Percentiles rank a stretch among this genome's conserved stretches.
Evolutionary conservation across 1,284 basidiomycete species (phyloP).

Genomic region (Pholiota adiposa): DNA sequence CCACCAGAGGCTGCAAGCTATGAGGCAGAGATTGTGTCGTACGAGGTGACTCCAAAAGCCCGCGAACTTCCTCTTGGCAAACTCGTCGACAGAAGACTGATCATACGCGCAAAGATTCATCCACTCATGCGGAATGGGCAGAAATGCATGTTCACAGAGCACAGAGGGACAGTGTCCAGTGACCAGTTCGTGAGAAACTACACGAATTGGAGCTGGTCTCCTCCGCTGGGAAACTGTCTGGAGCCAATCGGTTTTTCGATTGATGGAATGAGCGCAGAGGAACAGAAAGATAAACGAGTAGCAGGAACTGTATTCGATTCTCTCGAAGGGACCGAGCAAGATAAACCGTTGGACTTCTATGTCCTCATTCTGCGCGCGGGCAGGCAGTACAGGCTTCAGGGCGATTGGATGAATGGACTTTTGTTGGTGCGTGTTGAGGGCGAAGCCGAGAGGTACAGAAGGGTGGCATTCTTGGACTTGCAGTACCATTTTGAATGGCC

Average conservation of each 20-base stretch:
- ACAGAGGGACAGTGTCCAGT: background rate
- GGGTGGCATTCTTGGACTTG: constrained; percentile 9
- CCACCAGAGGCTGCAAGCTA: constrained; percentile 6
- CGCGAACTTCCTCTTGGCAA: constrained; percentile 4
- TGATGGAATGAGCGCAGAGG: background rate
- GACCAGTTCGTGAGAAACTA: background rate
- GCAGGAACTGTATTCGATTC: constrained; percentile 7
- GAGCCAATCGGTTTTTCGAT: background rate
- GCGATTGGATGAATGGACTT: constrained; percentile 13
- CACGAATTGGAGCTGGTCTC: background rate
- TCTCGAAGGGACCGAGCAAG: constrained; percentile 3
- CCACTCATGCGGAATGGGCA: background rate
- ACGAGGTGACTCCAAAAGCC: background rate
- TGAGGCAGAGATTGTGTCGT: constrained; percentile 6
- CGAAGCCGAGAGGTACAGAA: constrained; percentile 1
- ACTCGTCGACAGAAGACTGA: background rate
- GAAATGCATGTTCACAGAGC: background rate
- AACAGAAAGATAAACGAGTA: background rate
- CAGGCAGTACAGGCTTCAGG: constrained; percentile 1
- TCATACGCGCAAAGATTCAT: background rate
- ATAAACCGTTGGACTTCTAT: constrained; percentile 1
- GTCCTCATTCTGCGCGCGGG: constrained; percentile 11
- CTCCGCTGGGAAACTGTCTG: constrained; percentile 9
- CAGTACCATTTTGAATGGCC: constrained; percentile 10
- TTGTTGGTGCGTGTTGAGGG: constrained; percentile 4